phyloP scores from a whole-genome alignment of 345 rosid genomes.

The Xanthoceras sorbifolium region DNA sequence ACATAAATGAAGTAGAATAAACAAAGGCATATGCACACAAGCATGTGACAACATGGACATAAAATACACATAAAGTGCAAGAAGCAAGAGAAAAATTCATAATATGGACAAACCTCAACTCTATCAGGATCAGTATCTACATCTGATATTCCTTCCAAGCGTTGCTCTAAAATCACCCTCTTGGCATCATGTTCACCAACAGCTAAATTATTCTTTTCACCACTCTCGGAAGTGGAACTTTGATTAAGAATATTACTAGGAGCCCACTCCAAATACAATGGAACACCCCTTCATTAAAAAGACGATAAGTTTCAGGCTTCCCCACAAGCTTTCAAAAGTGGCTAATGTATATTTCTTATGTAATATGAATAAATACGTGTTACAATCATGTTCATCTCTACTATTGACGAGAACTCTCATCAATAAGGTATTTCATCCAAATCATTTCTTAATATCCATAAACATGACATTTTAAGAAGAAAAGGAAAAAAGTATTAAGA shows the following conservation, averaged over 20 bases:
- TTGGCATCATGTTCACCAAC: slow-evolving; percentile 63
- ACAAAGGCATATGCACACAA: background rate
- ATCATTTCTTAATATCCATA: background rate
- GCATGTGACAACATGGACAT: background rate
- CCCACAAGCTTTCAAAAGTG: slow-evolving; percentile 1
- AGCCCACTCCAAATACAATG: slow-evolving; percentile 96
- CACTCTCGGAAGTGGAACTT: slow-evolving; percentile 36
- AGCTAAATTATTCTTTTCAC: slow-evolving; percentile 37
- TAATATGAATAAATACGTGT: background rate
- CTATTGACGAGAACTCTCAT: background rate
- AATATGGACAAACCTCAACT: slow-evolving; percentile 58
- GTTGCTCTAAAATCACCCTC: slow-evolving; percentile 65
- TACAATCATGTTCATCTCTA: background rate
- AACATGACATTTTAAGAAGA: background rate
- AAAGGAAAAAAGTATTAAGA: background rate
- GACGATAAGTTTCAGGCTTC: slow-evolving; percentile 11
- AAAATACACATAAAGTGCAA: background rate
- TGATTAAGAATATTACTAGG: slow-evolving; percentile 66
- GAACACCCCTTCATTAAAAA: slow-evolving; percentile 71
- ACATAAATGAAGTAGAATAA: background rate
- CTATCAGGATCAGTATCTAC: slow-evolving; percentile 73
- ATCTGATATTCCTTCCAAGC: slow-evolving; percentile 56
- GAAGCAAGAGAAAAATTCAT: slow-evolving; percentile 3
- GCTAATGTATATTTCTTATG: background rate
- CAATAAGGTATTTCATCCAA: background rate